Conservation (phyloP, 257 asterid species). For the Buddleja alternifolia region DNA sequence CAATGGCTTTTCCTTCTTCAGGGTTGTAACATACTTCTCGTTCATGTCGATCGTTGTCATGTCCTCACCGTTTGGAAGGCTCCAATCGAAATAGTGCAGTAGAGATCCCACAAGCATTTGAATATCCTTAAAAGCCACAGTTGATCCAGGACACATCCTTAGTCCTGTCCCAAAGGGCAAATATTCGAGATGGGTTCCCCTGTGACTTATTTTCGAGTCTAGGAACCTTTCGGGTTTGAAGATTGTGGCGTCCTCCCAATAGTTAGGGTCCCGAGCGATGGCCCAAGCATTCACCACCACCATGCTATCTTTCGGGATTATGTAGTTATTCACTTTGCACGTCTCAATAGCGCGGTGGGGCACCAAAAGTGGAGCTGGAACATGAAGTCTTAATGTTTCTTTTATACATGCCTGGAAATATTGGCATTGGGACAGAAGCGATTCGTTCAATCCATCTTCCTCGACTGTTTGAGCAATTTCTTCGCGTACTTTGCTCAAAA, state of each 20-base stretch:
- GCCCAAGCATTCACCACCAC: constrained; percentile 35
- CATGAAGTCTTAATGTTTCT: constrained; percentile 32
- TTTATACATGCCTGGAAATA: constrained; percentile 37
- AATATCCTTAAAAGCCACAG: constrained; percentile 19
- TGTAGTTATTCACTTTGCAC: constrained; percentile 22
- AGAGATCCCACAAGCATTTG: constrained; percentile 23
- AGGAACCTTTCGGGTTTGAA: constrained; percentile 31
- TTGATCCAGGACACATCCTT: constrained; percentile 30
- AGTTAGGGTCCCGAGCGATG: constrained; percentile 23
- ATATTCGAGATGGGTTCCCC: constrained; percentile 11
- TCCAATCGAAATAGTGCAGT: constrained; percentile 31
- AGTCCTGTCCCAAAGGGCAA: constrained; percentile 33
- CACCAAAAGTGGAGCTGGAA: constrained; percentile 28
- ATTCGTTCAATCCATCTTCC: constrained; percentile 22
- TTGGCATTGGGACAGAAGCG: constrained; percentile 16
- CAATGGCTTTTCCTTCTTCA: constrained; percentile 29
- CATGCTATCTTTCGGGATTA: constrained; percentile 28
- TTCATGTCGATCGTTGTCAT: background rate
- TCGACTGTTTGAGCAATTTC: constrained; percentile 27
- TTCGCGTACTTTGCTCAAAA: constrained; percentile 16
- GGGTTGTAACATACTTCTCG: constrained; percentile 2
- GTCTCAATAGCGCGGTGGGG: constrained; percentile 34
- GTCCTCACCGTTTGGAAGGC: constrained; percentile 1
- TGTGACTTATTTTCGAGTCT: constrained; percentile 10
- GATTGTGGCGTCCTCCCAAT: constrained; percentile 22